These are phyloP conservation scores for Alternaria metachromatica DNA, from an alignment of 2,329 filamentous ascomycete species.

Conservation along the genomic window DNA sequence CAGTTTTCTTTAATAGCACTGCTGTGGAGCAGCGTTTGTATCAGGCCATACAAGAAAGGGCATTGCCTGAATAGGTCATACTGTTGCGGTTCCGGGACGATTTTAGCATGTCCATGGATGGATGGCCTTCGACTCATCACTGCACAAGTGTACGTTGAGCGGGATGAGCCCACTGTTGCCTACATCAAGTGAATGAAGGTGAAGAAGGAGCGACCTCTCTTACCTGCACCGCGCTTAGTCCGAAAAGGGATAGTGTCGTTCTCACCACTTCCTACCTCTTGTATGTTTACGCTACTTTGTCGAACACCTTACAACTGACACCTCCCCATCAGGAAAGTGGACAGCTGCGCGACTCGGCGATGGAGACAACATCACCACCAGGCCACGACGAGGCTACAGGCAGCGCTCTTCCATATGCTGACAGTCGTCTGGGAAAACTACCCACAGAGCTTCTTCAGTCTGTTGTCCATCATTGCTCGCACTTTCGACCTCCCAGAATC, in stretches of 20 bases:
- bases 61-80: not conserved
- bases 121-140: not conserved
- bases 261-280: not conserved
- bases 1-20: not conserved
- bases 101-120: not conserved
- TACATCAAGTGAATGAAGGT: not conserved
- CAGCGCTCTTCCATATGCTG: not conserved
- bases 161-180: not conserved
- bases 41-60: constrained; percentile 7
- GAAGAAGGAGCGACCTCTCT: not conserved
- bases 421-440: not conserved
- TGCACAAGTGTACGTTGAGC: not conserved
- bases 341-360: too few species aligned
- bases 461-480: not conserved
- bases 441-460: not conserved
- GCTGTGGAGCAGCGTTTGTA: constrained; percentile 5
- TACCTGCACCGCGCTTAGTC: not conserved
- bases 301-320: too few species aligned
- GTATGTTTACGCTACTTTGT: not conserved
- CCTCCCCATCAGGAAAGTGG: too few species aligned
- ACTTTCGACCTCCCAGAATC: not conserved
- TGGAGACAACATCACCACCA: too few species aligned
- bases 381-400: not conserved
- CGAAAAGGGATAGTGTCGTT: not conserved
- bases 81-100: not conserved